Base-by-base conservation (phyloP, 2,329 filamentous ascomycete species). In the Incumbomyces delicatus region DNA sequence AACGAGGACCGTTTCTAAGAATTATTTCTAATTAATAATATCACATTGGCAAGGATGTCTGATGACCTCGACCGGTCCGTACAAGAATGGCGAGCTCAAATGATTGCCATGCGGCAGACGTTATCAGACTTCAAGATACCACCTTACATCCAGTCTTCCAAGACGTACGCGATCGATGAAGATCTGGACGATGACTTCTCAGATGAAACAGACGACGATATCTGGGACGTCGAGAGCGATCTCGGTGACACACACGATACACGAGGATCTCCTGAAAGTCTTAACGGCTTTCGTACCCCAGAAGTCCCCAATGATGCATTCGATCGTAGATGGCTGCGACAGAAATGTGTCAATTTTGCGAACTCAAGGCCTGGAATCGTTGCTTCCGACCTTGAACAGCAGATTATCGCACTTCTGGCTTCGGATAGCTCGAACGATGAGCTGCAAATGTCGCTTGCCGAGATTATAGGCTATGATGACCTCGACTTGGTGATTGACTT, bases 401-500 rank as follows among this genome's bases (percentile, higher is more conserved):
- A 95, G 62, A 78, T 96, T 31, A 67, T 80, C 33, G 83, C 85
- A 4, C 73, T 90, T 2, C 65, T 98, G 31, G 75, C 75, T 6
- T 85, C 87, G 3, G 75, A 80, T 55, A 77, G 72, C 57, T 74
- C 77, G 29, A 85, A 95, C 48, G 86, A 94, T 48, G 87, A 94
- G 64, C 70, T 96, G n/a, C 90, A 96, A 63, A 89, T 88, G 60
- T 80, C 83, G 34, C 74, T 98, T 31, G 87, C 86, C 0, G 92
- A 98, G 57, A 78, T 95, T 36, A 74, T 98, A 50, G 92, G 94
- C 0, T 96, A 90, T 58, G 88, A 92, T 57, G 87, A 96, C 60
- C 72, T 98, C 14, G 90, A 98, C 54, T 81, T 98, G 58, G 83
- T 96, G 44, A 89, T 89, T 52, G 87, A 95, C 52, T 70, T 96